Conservation (phyloP, 495 filamentous ascomycete genomes). For the Chaetomium cochliodes region DNA sequence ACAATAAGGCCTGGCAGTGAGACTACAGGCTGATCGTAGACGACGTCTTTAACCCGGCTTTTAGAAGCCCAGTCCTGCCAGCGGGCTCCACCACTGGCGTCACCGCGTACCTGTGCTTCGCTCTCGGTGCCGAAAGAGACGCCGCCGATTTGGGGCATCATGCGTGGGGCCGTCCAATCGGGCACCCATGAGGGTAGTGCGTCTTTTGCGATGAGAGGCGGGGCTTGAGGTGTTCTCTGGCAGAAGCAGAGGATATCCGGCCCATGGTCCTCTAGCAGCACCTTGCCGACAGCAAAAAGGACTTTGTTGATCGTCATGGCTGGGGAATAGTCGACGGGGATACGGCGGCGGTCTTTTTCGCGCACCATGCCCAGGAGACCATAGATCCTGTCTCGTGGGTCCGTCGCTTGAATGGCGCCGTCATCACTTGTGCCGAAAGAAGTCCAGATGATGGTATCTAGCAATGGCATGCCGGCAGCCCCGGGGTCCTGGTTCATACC, state of each 20-base stretch:
- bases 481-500: not conserved
- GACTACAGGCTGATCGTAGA: constrained; percentile 10
- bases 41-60: not conserved
- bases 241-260: constrained; percentile 16
- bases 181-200: constrained; percentile 16
- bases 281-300: constrained; percentile 60
- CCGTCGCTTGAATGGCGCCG: constrained; percentile 17
- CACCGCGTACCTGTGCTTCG: not conserved
- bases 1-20: constrained; percentile 6
- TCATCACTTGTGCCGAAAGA: not conserved
- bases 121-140: not conserved
- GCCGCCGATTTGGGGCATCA: not conserved
- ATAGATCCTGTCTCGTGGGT: constrained; percentile 31
- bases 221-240: not conserved
- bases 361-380: constrained; percentile 27
- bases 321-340: constrained; percentile 26
- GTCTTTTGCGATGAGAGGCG: not conserved
- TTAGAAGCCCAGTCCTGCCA: constrained; percentile 16
- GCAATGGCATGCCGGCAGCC: constrained; percentile 13
- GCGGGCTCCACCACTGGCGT: constrained; percentile 2
- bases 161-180: constrained; percentile 16
- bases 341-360: constrained; percentile 9
- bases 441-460: constrained; percentile 13
- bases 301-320: constrained; percentile 44
- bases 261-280: constrained; percentile 13